A percentile compares a stretch with the other conserved stretches of the same genome.
These are phyloP conservation scores for Lactarius akahatsu DNA, from an alignment of 768 basidiomycete genomes.

Conservation along the genomic window DNA sequence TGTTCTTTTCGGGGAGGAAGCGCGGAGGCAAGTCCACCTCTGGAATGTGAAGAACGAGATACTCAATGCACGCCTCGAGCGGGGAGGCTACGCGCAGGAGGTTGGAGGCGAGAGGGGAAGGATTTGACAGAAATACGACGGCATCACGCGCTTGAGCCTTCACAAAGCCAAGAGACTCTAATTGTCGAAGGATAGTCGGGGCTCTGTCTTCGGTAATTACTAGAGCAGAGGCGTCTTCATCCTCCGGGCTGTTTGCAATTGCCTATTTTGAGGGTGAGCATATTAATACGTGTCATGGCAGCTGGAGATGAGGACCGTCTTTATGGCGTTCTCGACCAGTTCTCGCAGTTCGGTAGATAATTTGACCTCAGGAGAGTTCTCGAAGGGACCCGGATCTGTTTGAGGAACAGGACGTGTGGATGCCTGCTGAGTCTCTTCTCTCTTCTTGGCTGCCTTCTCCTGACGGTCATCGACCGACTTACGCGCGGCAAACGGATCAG, in stretches of 20 bases:
- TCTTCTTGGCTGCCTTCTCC: slow-evolving; percentile 49
- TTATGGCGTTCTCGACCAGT: slow-evolving; percentile 76
- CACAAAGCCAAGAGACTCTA: slow-evolving; percentile 68
- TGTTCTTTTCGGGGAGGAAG: slow-evolving; percentile 63
- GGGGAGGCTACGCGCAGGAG: slow-evolving; percentile 60
- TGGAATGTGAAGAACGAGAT: slow-evolving; percentile 76
- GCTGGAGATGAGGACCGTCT: slow-evolving; percentile 50
- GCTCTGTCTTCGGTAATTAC: slow-evolving; percentile 46
- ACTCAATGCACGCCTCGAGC: slow-evolving; percentile 79
- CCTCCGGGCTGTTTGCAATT: slow-evolving; percentile 51
- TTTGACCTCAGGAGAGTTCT: slow-evolving; percentile 67
- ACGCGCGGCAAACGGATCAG: slow-evolving; percentile 80
- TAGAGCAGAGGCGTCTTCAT: slow-evolving; percentile 37
- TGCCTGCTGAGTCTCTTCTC: slow-evolving; percentile 37
- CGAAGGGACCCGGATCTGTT: slow-evolving; percentile 40
- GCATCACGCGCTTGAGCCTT: slow-evolving; percentile 51
- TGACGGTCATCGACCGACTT: slow-evolving; percentile 68
- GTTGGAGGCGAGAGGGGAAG: slow-evolving; percentile 58
- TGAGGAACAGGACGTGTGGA: slow-evolving; percentile 20
- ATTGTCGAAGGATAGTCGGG: slow-evolving; percentile 49
- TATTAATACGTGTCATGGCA: neutral
- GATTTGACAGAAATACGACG: slow-evolving; percentile 53
- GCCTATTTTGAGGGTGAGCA: slow-evolving; percentile 41
- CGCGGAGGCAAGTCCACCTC: slow-evolving; percentile 83
- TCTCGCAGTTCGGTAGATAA: slow-evolving; percentile 79